A percentile compares a stretch with the other conserved stretches of the same genome.
phyloP scores from a whole-genome alignment of 148 eudicot species.

The Beta vulgaris region DNA sequence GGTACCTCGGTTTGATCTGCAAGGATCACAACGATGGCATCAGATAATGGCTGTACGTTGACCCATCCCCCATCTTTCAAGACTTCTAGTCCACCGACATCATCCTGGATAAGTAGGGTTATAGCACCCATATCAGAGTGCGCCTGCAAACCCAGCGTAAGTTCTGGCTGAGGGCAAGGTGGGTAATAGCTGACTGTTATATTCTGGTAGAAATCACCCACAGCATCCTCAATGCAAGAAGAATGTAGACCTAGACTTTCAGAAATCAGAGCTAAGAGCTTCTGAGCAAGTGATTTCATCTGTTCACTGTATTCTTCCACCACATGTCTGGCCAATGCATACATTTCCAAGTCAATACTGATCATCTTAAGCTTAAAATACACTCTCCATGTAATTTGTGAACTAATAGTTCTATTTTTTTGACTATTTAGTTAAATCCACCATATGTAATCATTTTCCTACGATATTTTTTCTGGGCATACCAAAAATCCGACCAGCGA shows the following conservation, averaged over 20 bases:
- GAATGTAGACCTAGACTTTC: slow-evolving; percentile 68
- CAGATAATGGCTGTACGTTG: slow-evolving; percentile 58
- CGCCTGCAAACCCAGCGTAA: slow-evolving; percentile 80
- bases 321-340: slow-evolving; percentile 44
- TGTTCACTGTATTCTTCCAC: slow-evolving; percentile 70
- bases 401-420: neutral
- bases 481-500: neutral
- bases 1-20: slow-evolving; percentile 95
- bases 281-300: slow-evolving; percentile 71
- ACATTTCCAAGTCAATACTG: slow-evolving; percentile 18
- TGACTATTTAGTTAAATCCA: neutral
- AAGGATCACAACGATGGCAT: slow-evolving; percentile 77
- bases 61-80: slow-evolving; percentile 83
- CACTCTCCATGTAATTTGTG: neutral
- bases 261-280: slow-evolving; percentile 65
- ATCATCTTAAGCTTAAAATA: neutral
- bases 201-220: slow-evolving; percentile 87
- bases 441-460: neutral
- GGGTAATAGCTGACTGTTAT: slow-evolving; percentile 91
- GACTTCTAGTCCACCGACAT: slow-evolving; percentile 86
- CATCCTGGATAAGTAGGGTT: slow-evolving; percentile 86
- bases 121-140: slow-evolving; percentile 87
- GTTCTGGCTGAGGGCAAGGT: slow-evolving; percentile 94
- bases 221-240: slow-evolving; percentile 63
- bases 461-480: neutral